phyloP scores from a whole-genome alignment of 2,329 filamentous ascomycete genomes.

The Colletotrichum godetiae region DNA sequence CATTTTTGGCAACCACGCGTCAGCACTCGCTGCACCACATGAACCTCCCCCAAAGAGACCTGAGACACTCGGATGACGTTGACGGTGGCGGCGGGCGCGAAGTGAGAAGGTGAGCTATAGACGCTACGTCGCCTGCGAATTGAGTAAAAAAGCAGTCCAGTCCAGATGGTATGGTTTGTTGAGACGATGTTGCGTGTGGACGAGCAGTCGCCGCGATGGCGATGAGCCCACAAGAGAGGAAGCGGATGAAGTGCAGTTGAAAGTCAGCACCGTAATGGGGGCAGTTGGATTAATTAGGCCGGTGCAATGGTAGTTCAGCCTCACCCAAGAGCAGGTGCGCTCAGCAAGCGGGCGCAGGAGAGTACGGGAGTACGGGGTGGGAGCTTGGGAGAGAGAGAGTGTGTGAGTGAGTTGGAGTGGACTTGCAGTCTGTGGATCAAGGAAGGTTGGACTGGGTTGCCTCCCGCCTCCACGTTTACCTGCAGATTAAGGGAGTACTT shows the following conservation, averaged over 20 bases:
- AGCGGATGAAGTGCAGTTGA: slow-evolving; percentile 30
- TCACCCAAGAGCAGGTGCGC: slow-evolving; percentile 21
- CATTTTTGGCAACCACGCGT: slow-evolving; percentile 36
- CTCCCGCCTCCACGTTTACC: slow-evolving; percentile 32
- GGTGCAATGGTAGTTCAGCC: slow-evolving; percentile 25
- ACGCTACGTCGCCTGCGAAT: background rate
- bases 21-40: slow-evolving; percentile 36
- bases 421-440: background rate
- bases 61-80: slow-evolving; percentile 30
- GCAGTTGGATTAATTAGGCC: slow-evolving; percentile 36
- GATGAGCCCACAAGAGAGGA: slow-evolving; percentile 36
- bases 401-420: background rate
- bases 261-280: slow-evolving; percentile 27
- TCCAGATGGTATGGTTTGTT: background rate
- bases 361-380: background rate
- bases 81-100: background rate
- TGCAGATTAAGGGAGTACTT: slow-evolving; percentile 27
- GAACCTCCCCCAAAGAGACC: slow-evolving; percentile 21
- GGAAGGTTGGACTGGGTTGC: slow-evolving; percentile 34
- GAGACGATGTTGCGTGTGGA: background rate
- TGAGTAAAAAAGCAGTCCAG: background rate
- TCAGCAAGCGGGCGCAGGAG: background rate
- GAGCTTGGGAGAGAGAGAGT: background rate
- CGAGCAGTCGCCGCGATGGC: slow-evolving; percentile 36
- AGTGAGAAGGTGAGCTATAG: slow-evolving; percentile 15